Evolutionary conservation across 2,329 filamentous ascomycete genomes (phyloP).

Genomic region (Emericellopsis atlantica): DNA sequence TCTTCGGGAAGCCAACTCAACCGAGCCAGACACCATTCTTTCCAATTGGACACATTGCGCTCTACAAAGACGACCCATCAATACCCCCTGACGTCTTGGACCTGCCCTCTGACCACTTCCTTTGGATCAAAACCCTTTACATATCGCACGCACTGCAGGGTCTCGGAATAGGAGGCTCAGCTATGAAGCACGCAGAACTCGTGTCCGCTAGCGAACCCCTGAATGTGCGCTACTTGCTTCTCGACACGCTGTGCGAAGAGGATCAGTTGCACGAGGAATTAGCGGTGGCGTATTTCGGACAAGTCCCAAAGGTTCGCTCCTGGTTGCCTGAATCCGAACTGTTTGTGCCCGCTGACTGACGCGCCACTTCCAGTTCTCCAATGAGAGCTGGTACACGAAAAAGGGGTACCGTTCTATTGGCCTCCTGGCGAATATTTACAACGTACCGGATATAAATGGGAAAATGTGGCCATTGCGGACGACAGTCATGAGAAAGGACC

Average conservation of each 20-base stretch:
- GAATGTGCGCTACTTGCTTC: slow-evolving; percentile 2
- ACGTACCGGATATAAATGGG: background rate
- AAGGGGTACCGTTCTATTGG: slow-evolving; percentile 4
- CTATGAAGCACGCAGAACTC: slow-evolving; percentile 3
- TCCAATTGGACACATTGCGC: slow-evolving; percentile 17
- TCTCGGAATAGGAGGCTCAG: slow-evolving; percentile 1
- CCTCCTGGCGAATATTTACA: slow-evolving; percentile 1
- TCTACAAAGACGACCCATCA: slow-evolving; percentile 9
- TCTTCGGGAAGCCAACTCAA: slow-evolving; percentile 2
- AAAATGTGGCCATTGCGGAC: slow-evolving; percentile 2
- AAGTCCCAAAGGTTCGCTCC: background rate
- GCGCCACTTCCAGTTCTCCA: slow-evolving; percentile 1
- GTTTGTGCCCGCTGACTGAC: background rate
- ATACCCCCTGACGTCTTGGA: background rate
- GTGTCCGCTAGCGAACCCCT: slow-evolving; percentile 1
- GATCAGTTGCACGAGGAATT: slow-evolving; percentile 3
- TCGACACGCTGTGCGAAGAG: slow-evolving; percentile 3
- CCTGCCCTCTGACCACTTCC: background rate
- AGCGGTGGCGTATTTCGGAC: slow-evolving; percentile 1
- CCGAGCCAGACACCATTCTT: slow-evolving; percentile 7
- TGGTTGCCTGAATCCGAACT: background rate
- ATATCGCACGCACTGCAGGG: slow-evolving; percentile 3
- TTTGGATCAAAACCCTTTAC: slow-evolving; percentile 5
- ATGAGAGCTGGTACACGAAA: slow-evolving; percentile 3
- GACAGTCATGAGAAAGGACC: slow-evolving; percentile 1